phyloP scores from a whole-genome alignment of 805 yeast species.

The Hanseniaspora valbyensis region DNA sequence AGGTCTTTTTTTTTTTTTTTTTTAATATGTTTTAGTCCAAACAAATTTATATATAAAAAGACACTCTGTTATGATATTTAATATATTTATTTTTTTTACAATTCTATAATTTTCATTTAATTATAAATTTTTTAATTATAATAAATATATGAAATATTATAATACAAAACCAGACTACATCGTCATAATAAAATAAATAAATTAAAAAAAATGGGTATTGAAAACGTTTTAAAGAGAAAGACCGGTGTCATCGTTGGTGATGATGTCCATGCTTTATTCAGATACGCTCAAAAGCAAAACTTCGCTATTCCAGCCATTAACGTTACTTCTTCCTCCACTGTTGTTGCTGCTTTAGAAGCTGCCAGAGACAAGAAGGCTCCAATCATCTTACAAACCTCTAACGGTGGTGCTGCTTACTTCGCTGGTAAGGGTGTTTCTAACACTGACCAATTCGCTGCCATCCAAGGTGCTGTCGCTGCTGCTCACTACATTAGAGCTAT shows the following conservation, averaged over 20 bases:
- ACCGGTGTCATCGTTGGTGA: slow-evolving; percentile 98
- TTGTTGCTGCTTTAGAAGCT: slow-evolving; percentile 91
- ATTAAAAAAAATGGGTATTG: slow-evolving; percentile 42
- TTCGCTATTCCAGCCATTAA: slow-evolving; percentile 98
- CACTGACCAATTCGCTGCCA: slow-evolving; percentile 86
- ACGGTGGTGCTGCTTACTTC: slow-evolving; percentile 99
- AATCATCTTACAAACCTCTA: slow-evolving; percentile 90
- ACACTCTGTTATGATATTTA: too few species aligned
- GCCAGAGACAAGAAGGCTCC: slow-evolving; percentile 92
- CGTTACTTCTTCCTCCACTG: slow-evolving; percentile 96
- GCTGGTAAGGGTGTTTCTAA: slow-evolving; percentile 98
- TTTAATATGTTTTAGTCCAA: too few species aligned
- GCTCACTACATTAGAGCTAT: slow-evolving; percentile 94
- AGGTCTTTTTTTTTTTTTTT: too few species aligned
- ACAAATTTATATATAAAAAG: too few species aligned
- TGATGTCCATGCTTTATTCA: slow-evolving; percentile 73
- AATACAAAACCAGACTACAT: slow-evolving; percentile 5
- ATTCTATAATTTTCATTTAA: too few species aligned
- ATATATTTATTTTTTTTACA: too few species aligned
- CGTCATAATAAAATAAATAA: not conserved
- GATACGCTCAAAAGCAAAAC: slow-evolving; percentile 83
- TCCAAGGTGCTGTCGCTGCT: slow-evolving; percentile 91
- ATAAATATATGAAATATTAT: too few species aligned
- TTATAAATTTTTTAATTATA: too few species aligned
- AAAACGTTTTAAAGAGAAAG: slow-evolving; percentile 76